Base-by-base conservation (phyloP, 1,284 basidiomycete genomes). In the Somion occarium region DNA sequence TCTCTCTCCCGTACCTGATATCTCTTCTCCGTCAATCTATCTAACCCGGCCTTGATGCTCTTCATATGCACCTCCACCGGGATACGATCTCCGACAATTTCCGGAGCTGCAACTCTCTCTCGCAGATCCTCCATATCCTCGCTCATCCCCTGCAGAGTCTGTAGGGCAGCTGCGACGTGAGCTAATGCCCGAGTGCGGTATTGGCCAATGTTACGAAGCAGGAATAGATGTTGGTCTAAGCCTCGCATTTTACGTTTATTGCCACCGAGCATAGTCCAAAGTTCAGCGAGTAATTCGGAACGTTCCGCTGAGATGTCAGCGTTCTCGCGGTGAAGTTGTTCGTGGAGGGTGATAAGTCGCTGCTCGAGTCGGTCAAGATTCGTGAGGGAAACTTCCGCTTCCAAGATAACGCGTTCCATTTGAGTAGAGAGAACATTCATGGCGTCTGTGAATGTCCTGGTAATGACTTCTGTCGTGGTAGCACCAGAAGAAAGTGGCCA, bases 121-220 rank as follows among this genome's bases (percentile, higher is more conserved):
- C 87, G 70, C 55, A 90, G 64, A 44, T 85, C 84, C 61, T 86
- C 85, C 74, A 90, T 80, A 54, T 88, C 85, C 38, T 79, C 80
- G 55, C 76, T 78, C 76, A 89, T 76, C 22, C 69, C 69, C 42
- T 78, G 69, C 56, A 90, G 66, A 19, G 79, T 74, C 49, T 82
- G 80, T 60, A 85, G 61, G 18, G 84, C 78, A 0, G 76, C 78
- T 27, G 75, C 74, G 23, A 89, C 83, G 56, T 85, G 84, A 13
- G 71, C 75, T 27, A 74, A 65, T 7, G 87, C 87, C 53, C 74
- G 72, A 55, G 73, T 73, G 56, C 84, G 70, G 58, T 85, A 88
- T 24, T 61, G 64, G 5, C 73, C 73, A 11, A 88, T 63, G 43
- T 76, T 74, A 52, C 71, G 71, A 53, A 90, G 69, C 44, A 88